Base-by-base conservation (phyloP, 805 yeast genomes). In the Ogataea pignaliae region DNA sequence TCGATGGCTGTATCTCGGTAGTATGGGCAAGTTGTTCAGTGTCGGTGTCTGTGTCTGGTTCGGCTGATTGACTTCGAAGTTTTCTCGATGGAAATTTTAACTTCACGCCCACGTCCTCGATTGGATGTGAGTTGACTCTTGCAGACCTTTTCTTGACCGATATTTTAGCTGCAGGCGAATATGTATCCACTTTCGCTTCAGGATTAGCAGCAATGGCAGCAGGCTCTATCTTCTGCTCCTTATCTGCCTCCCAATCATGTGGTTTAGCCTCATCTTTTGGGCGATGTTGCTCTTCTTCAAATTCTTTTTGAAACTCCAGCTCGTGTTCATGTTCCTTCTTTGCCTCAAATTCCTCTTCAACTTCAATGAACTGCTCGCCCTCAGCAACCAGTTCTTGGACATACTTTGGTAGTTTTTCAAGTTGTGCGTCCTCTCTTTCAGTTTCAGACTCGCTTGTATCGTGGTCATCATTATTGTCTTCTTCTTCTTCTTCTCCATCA, bases 291-390 rank as follows among this genome's bases (percentile, higher is more conserved):
- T 39, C 50, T 17, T 34, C 39, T 12, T 44, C 37, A 16, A 36
- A 41, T 21, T 44, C 39, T 28, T 39, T 40, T 17, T 41, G 37
- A 29, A 40, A 17, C 28, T 45, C 50, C 28, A 31, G 31, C 14
- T 45, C 40, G 34, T 21, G 45, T 32, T 14, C 45, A 10, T 36
- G 34, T 39, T 29, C 44, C 26, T 37, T 39, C 16, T 39, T 44
- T 16, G 17, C 37, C 15, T 37, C 44, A 28, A 17, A 14, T 15
- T 35, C 40, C 10, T 48, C 52, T 36, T 50, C 54, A 18, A 48
- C 51, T 32, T 54, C 64, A 40, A 59, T 55, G 41, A 60, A 60
- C 14, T 47, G 37, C 38, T 61, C 63, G 4, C 63, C 65, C 40
- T 60, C 65, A 18, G 52, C 53, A 12, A 58, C 54, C 26, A 61